Evolutionary conservation across 768 basidiomycete genomes (phyloP), one percentile per base, ranked within the genome.

Genomic region (Candolleomyces eurysporus): DNA sequence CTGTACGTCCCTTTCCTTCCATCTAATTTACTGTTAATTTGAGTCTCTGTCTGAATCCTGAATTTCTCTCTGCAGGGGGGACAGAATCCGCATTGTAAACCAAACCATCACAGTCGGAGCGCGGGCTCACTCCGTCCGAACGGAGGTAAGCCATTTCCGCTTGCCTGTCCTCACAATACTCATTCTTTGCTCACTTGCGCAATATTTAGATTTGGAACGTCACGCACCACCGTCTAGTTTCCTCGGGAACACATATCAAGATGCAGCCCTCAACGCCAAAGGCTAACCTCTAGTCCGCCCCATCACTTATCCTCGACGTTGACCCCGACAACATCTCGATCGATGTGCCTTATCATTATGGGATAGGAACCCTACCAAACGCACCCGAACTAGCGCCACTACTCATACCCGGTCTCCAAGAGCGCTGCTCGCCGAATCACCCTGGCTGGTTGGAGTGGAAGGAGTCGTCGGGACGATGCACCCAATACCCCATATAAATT

Each of bases 201-300:
- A 26, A 31, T 16, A 49, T 26, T 50, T 57, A 87, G 86, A 81
- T 87, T 32, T 87, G 85, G 86, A 85, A 81, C 58, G 69, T 69
- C 10, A 84, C 81, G 2, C 73, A 78, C 61, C 80, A 78, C 60
- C 79, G 83, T 14, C 71, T 87, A 4, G 80, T 84, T 10, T 81
- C 79, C 5, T 84, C 85, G 0, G 85, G 82, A 1, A 76, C 79
- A 1, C 84, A 86, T 51, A 76, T 81, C 58, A 85, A 84, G 63
- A 84, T 85, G 84, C 66, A 72, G 21, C 79, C 84, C 2, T 54
- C 76, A 9, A 65, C 65, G 8, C 67, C 71, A 0, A 74, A 73
- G 48, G 61, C 72, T 1, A 71, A 67, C 42, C 57, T 75, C 42
- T 73, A 50, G 31, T 22, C 42, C n/a, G 5, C 5, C 11, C 11